These are phyloP conservation scores for Picea abies DNA, from an alignment of 83 land plant species.

Conservation along the genomic window DNA sequence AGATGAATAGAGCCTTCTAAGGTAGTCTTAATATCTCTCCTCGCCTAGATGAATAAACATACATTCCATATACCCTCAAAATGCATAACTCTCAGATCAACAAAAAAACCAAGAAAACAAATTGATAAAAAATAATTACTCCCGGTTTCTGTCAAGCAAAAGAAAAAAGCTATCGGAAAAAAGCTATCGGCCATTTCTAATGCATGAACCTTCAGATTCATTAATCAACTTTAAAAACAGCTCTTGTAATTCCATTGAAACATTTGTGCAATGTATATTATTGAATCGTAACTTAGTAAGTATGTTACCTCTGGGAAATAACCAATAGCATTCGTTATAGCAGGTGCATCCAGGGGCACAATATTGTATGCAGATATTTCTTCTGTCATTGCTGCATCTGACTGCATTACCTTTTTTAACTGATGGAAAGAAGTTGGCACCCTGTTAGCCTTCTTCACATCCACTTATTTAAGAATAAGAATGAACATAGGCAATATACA, in stretches of 20 bases:
- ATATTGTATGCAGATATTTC: constrained; percentile 86
- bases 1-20: background rate
- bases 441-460: background rate
- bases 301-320: constrained; percentile 76
- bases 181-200: background rate
- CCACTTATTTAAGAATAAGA: background rate
- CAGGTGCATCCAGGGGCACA: constrained; percentile 91
- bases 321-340: constrained; percentile 72
- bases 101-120: background rate
- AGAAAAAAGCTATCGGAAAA: background rate
- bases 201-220: background rate
- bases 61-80: background rate
- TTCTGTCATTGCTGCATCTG: constrained; percentile 71
- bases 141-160: background rate
- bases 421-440: constrained; percentile 15
- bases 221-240: background rate
- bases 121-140: background rate
- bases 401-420: constrained; percentile 64
- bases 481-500: background rate
- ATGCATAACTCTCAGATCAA: background rate
- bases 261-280: too few relatives aligned
- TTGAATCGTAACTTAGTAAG: background rate
- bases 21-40: background rate
- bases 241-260: background rate
- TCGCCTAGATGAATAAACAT: background rate